Base-by-base conservation (phyloP, 257 asterid species). In the Forsythia viridissima region DNA sequence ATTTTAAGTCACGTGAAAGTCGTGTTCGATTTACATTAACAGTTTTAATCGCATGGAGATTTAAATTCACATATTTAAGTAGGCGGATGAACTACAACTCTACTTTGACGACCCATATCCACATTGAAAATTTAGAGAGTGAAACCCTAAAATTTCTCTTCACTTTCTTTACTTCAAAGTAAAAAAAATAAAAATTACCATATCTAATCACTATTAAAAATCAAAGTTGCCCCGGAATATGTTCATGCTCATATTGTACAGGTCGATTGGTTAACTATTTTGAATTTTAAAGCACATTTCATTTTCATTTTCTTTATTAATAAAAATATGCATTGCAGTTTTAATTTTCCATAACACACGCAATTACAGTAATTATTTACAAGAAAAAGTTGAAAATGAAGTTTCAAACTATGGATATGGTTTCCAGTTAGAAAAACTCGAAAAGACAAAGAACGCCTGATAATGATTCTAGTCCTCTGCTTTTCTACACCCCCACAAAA, bases 401-500 rank as follows among this genome's bases (percentile, higher is more conserved):
- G 70, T 11, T 63, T 63, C 39, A 30, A 63, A 30, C 39, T 63
- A 39, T 10, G 18, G 67, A 63, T 21, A 63, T 63, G 70, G 39
- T 63, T 63, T 24, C 70, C 70, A 63, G n/a, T 24, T 24, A 16
- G 41, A 38, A 46, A 76, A 85, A 30, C 34, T 30, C 34, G 2
- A 30, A 80, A 61, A 72, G 80, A 36, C 13, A 65, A 38, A 77
- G 79, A 72, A 51, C 73, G 77, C 75, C 71, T 83, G 75, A 77
- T 82, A 79, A 59, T 80, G 78, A 78, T 82, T 80, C 77, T 51
- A 75, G 67, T 24, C 80, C 83, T 15, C 70, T 59, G 71, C 59
- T 70, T 51, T 77, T 7, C 80, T 30, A 21, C 18, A 5, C 37
- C 82, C 87, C 86, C 87, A 80, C 80, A 83, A 83, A 79, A 21